Base-by-base conservation (phyloP, 805 yeast genomes). In the Wickerhamiella cacticola region DNA sequence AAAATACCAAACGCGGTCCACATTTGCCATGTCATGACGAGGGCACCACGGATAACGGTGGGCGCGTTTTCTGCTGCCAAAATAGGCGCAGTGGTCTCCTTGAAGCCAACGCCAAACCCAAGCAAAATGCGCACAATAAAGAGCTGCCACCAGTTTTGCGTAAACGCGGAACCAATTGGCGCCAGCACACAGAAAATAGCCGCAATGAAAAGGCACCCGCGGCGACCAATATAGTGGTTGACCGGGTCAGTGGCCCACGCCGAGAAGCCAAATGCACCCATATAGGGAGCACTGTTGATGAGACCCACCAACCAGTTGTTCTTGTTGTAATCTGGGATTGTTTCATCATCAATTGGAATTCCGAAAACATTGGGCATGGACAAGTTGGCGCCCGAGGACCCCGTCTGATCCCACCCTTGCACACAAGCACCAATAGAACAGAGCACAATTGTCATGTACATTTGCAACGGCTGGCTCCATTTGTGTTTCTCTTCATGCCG, bases 321-420 rank as follows among this genome's bases (percentile, higher is more conserved):
- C 45, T 43, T 54, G 47, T 52, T 50, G 46, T 61, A 59, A 41
- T 56, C 61, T 52, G 54, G 54, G 12, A 46, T 50, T 1, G 44
- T 41, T 4, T 45, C 38, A 25, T 54, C 55, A 5, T 49, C 31
- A 49, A 31, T 51, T 44, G 42, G 52, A 35, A 74, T 65, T 1
- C 72, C 72, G 53, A 78, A 70, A 28, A 67, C 67, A 16, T 55
- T 52, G 8, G 77, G 75, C 55, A 69, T 76, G 52, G 71, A 74
- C 21, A 78, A 59, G 42, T 73, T 75, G 19, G 85, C 85, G 31
- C 85, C 86, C 53, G 79, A 78, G 50, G 77, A 66, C 8, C 78
- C 84, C 5, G 83, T 73, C 59, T 80, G 82, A 60, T 80, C 86
- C 82, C 78, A 78, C 46, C 86, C 86, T 59, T 79, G 82, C 4